These are phyloP conservation scores for Ampelomyces quisqualis DNA, from an alignment of 2,329 filamentous ascomycete species.

Conservation along the genomic window DNA sequence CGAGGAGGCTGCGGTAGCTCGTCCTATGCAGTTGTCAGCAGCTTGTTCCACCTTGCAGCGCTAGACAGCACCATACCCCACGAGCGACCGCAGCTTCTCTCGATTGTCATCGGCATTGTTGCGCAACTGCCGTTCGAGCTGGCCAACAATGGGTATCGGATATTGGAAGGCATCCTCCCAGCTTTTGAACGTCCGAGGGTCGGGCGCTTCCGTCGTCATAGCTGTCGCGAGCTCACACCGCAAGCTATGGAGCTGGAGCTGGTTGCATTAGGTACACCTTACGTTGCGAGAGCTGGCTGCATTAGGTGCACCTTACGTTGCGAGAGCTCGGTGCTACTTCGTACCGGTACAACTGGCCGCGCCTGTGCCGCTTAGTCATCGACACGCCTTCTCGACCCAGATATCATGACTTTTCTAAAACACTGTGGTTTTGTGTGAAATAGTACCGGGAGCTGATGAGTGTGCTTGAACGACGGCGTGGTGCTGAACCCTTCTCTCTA, in stretches of 20 bases:
- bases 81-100: conserved; percentile 65
- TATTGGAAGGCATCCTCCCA: conserved; percentile 71
- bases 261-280: too few species aligned
- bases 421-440: too few species aligned
- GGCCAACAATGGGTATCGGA: conserved; percentile 62
- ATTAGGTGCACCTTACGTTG: too few species aligned
- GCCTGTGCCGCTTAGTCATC: too few species aligned
- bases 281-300: too few species aligned
- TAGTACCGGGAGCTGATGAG: too few species aligned
- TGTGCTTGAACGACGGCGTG: too few species aligned
- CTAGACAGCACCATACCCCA: conserved; percentile 54
- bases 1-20: conserved; percentile 83
- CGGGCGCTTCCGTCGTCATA: conserved; percentile 59
- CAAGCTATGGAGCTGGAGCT: neutral
- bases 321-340: too few species aligned
- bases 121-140: conserved; percentile 65
- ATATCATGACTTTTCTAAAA: too few species aligned
- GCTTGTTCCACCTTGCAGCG: neutral
- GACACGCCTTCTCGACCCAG: too few species aligned
- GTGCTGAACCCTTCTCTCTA: too few species aligned
- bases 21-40: conserved; percentile 46
- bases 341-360: too few species aligned
- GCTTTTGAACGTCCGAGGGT: conserved; percentile 57
- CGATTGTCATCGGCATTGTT: conserved; percentile 63
- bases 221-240: conserved; percentile 5